A percentile compares a stretch with the other conserved stretches of the same genome.
These are phyloP conservation scores for Hypsizygus ulmarius DNA, from an alignment of 1,284 basidiomycete genomes.

Conservation along the genomic window DNA sequence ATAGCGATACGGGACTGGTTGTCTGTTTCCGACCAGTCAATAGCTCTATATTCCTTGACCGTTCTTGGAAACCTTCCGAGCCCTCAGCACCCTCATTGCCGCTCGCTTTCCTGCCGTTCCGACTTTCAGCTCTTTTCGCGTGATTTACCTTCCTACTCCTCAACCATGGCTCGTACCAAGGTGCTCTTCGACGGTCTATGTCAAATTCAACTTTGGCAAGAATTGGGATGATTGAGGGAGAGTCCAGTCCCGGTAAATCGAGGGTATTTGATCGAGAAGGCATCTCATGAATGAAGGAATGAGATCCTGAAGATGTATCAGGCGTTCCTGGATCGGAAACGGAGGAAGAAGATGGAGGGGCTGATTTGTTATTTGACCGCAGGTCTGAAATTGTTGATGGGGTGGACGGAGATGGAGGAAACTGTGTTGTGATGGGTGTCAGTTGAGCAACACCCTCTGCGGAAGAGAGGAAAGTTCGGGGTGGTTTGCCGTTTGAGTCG, in stretches of 20 bases:
- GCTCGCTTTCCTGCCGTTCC: constrained; percentile 28
- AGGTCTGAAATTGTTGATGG: constrained; percentile 45
- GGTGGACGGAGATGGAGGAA: constrained; percentile 56
- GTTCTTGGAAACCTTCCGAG: constrained; percentile 24
- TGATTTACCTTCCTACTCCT: constrained; percentile 58
- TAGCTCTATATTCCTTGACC: constrained; percentile 44
- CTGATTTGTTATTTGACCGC: constrained; percentile 48
- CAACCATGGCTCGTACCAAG: constrained; percentile 82
- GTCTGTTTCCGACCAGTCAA: constrained; percentile 49
- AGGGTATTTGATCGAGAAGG: constrained; percentile 46
- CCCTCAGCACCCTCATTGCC: constrained; percentile 20
- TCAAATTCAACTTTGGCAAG: constrained; percentile 89
- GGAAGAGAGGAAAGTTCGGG: constrained; percentile 50
- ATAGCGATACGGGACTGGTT: constrained; percentile 31
- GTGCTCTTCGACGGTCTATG: constrained; percentile 68
- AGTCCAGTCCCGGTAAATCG: constrained; percentile 62
- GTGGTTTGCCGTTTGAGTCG: constrained; percentile 32
- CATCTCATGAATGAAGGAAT: constrained; percentile 33
- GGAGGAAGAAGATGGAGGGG: constrained; percentile 37
- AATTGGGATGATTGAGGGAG: constrained; percentile 68
- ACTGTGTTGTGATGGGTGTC: constrained; percentile 32
- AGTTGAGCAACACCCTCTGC: constrained; percentile 29
- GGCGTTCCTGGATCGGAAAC: constrained; percentile 52
- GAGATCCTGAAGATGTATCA: constrained; percentile 45
- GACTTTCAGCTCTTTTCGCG: constrained; percentile 51